A percentile compares a stretch with the other conserved stretches of the same genome.
Conservation (phyloP, 75 land plant species). For the Pinus tabuliformis region DNA sequence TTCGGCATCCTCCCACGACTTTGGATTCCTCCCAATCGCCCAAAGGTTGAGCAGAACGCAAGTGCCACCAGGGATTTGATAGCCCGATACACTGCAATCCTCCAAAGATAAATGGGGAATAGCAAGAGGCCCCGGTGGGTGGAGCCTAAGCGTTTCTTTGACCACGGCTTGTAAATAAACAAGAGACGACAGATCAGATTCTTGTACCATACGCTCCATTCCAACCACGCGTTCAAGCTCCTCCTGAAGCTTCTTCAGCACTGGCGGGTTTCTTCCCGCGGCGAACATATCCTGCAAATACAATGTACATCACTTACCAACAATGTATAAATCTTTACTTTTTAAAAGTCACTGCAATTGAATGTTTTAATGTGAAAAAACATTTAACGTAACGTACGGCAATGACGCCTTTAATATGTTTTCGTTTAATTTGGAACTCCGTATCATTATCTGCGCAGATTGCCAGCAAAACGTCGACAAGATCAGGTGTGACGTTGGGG, state of each 20-base stretch:
- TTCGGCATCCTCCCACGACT: no score
- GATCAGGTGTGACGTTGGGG: background rate
- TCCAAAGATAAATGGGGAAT: no score
- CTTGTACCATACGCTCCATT: constrained; percentile 16
- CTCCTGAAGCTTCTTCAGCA: constrained; percentile 12
- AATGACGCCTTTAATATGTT: constrained; percentile 18
- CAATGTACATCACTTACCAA: background rate
- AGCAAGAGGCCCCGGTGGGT: constrained; percentile 11
- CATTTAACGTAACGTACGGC: constrained; percentile 4
- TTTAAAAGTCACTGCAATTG: background rate
- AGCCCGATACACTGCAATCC: no score
- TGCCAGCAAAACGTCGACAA: constrained; percentile 19
- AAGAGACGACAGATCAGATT: constrained; percentile 5
- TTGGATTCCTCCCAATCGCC: no score
- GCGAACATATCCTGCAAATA: constrained; percentile 11
- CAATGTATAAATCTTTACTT: no score
- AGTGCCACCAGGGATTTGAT: no score
- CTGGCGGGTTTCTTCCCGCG: constrained; percentile 12
- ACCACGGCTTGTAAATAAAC: constrained; percentile 18
- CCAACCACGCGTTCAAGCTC: constrained; percentile 17
- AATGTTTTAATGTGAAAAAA: background rate
- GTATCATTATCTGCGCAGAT: constrained; percentile 9
- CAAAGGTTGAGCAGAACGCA: no score
- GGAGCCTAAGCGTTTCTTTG: constrained; percentile 20
- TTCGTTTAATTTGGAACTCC: constrained; percentile 18